Evolutionary conservation across 345 rosid species (phyloP), one percentile per base, ranked within the genome.

Genomic region (Lepidium didymum): DNA sequence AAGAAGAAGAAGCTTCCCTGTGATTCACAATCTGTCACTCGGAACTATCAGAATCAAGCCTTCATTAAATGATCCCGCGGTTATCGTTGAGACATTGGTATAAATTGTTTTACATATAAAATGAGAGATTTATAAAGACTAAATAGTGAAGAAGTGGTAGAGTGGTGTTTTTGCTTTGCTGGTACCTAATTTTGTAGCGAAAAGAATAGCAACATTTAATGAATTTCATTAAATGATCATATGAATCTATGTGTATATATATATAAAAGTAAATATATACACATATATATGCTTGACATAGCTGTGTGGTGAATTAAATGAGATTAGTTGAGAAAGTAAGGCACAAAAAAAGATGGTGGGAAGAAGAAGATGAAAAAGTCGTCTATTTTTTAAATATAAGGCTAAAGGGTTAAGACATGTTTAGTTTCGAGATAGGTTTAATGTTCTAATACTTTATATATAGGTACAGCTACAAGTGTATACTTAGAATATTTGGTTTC

Each of bases 101-200:
- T 13, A 11, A 5, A 57, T n/a, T 57, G 70, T 46, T 49, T 35
- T 46, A 33, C 56, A 8, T 10, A 25, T 35, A 55, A 33, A 55
- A 36, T 27, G 47, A 63, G 13, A 70, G 25, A 14, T 16, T 42
- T 36, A n/a, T 62, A 18, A 25, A 56, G 70, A 79, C 68, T 68
- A 75, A 80, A 70, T 82, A 82, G 73, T 83, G 84, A 76, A 27
- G 35, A 19, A 55, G 64, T 54, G 75, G 64, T 72, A 52, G 53
- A 70, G 67, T 49, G 36, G 60, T 51, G 68, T 37, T 62, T 63
- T 37, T 55, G 76, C 76, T 55, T 63, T 72, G 62, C 36, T 72
- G 52, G 70, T 81, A 83, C 89, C 89, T 87, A 85, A 79, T 80
- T 78, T 76, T 85, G 83, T 86, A 81, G 86, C 64, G 71, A 65